These are phyloP conservation scores for Trichosporon sp. DNA, from an alignment of 1,284 basidiomycete species.

Conservation along the genomic window DNA sequence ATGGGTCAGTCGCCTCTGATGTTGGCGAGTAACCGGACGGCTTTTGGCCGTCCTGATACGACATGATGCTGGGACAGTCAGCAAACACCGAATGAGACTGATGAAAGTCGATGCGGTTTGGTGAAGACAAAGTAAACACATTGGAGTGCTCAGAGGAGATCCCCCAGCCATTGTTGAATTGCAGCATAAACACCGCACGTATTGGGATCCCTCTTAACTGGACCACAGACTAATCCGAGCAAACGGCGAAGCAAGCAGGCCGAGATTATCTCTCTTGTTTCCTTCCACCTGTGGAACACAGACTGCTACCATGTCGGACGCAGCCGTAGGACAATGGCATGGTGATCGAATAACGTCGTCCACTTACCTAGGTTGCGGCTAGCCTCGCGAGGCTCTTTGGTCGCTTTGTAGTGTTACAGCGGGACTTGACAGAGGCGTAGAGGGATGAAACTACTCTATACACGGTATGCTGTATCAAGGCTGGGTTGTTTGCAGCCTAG, in stretches of 20 bases:
- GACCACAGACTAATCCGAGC: too few relatives aligned
- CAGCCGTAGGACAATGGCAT: too few relatives aligned
- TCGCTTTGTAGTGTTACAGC: background rate
- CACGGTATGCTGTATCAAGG: background rate
- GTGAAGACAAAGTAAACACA: background rate
- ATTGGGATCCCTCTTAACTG: too few relatives aligned
- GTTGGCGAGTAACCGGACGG: slow-evolving; percentile 16
- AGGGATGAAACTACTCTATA: background rate
- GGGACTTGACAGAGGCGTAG: background rate
- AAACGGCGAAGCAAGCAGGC: too few relatives aligned
- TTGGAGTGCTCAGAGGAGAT: background rate
- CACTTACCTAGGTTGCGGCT: background rate
- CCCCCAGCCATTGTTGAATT: background rate
- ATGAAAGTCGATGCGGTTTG: background rate
- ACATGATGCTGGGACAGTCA: slow-evolving; percentile 9
- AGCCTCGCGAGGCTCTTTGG: background rate
- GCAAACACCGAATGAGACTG: background rate
- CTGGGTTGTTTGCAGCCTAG: background rate
- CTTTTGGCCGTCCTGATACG: slow-evolving; percentile 15
- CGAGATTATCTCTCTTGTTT: too few relatives aligned
- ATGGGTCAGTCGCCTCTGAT: slow-evolving; percentile 29
- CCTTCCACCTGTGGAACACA: too few relatives aligned
- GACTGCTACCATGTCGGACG: too few relatives aligned
- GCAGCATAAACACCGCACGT: too few relatives aligned
- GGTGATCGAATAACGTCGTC: background rate